These are phyloP conservation scores for Coemansia sp. DNA, from an alignment of 192 early-diverging fungal genomes.

Conservation along the genomic window DNA sequence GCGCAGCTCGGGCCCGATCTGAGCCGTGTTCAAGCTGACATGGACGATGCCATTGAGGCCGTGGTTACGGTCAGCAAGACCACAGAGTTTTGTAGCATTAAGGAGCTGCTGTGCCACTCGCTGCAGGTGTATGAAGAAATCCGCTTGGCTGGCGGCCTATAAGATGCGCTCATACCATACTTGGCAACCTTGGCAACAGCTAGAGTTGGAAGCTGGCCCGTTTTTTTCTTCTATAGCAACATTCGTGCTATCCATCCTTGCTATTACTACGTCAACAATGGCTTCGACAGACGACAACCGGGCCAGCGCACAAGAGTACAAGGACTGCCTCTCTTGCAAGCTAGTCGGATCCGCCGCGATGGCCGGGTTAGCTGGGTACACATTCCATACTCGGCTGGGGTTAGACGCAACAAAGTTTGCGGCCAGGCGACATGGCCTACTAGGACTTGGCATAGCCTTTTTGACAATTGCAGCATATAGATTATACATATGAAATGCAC, in stretches of 20 bases:
- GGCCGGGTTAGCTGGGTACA: constrained; percentile 28
- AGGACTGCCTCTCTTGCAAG: constrained; percentile 48
- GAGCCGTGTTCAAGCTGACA: constrained; percentile 36
- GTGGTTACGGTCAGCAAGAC: constrained; percentile 18
- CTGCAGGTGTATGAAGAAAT: constrained; percentile 47
- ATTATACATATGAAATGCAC: not conserved
- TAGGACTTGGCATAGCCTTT: constrained; percentile 30
- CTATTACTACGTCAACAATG: not conserved
- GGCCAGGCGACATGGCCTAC: constrained; percentile 27
- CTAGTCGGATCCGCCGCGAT: constrained; percentile 35
- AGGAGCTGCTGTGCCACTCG: constrained; percentile 46
- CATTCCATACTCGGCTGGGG: constrained; percentile 15
- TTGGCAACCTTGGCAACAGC: not conserved
- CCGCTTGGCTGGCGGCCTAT: not conserved
- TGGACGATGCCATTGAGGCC: constrained; percentile 33
- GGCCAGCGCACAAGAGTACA: constrained; percentile 4
- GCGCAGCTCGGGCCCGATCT: constrained; percentile 31
- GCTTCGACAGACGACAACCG: not conserved
- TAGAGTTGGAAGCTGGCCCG: not conserved
- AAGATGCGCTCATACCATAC: not conserved
- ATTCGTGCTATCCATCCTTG: not conserved
- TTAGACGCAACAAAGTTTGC: constrained; percentile 33
- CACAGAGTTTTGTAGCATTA: constrained; percentile 33
- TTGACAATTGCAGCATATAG: constrained; percentile 13
- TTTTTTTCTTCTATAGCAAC: not conserved